Evolutionary conservation across 169 alveolate genomes (phyloP), one percentile per base, ranked within the genome.

Genomic region (Babesia ovis): DNA sequence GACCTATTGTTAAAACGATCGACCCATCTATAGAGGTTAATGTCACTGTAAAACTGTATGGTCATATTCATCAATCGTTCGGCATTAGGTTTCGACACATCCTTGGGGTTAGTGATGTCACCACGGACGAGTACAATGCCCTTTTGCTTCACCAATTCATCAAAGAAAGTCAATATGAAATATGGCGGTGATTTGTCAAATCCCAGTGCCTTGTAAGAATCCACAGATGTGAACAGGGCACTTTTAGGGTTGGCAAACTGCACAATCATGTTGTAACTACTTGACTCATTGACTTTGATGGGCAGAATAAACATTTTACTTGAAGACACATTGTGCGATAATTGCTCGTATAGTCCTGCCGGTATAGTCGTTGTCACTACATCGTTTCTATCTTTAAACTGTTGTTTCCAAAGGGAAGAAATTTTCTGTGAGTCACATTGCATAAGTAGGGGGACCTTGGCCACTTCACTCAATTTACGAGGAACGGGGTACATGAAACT

Each of bases 21-120:
- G 8, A 77, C 86, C 86, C 86, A 77, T n/a, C 57, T 23, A 56
- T 59, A 77, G 8, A 77, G 64, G 25, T 77, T 77, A 16, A 77
- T 46, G 41, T 77, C 86, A 2, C 72, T 50, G 70, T 77, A 77
- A 23, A 77, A 77, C 25, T 31, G 56, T n/a, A 77, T 41, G 9
- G 81, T 62, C 31, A 20, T 27, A 8, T 41, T 68, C 62, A 77
- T 16, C 22, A 77, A n/a, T 22, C 14, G 46, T 11, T 57, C 25
- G 8, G 81, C 69, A 23, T 76, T 64, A 8, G 1, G 12, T 53
- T 76, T 76, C 4, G 80, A 41, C 6, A 76, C 67, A 43, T 76
- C 85, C 51, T 43, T 53, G 27, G 61, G 57, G 58, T 76, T 76
- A 5, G 66, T 53, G 8, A 76, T 68, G 43, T 76, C 80, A 12